Base-by-base conservation (phyloP, 805 yeast genomes). In the Cephaloascus albidus region DNA sequence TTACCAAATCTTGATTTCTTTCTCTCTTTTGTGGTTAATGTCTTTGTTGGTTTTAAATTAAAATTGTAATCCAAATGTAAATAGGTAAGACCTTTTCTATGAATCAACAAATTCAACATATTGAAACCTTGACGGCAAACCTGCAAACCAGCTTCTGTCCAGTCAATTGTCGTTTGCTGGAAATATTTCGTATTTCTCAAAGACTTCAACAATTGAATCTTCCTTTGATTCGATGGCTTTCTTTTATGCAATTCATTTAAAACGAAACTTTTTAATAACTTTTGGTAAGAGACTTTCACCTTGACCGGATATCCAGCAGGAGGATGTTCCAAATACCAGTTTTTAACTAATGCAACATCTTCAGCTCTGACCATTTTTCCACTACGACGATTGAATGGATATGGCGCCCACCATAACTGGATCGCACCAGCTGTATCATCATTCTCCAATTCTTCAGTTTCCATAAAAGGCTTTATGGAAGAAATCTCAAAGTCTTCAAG, bases 141-240 rank as follows among this genome's bases (percentile, higher is more conserved):
- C 60, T 93, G 97, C 41, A 93, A 65, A 20, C 97, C 98, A 1
- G 97, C 98, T 57, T 93, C 99, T 3, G 90, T 93, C 99, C 99
- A 93, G 58, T 93, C 98, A 37, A 93, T 80, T 0, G 89, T 72
- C 0, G 98, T 90, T 50, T 85, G 81, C 53, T 87, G 95, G 60
- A 93, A 93, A 56, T 76, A 93, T 52, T 86, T 89, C 0, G 98
- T 93, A 36, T 72, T 68, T 42, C 78, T 76, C 47, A 93, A 69
- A 23, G 78, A 70, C 44, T 76, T 77, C 20, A 93, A 55, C 12
- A 93, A 61, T 32, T 75, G 71, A 4, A 73, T 68, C 48, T 78
- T 82, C 37, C 70, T 69, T 35, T 61, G 70, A 26, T 65, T 62
- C 2, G 68, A 61, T 3, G 65, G 60, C 18, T 58, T 60, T 14